Base-by-base conservation (phyloP, 2,329 filamentous ascomycete genomes). In the Aspergillus sp. region DNA sequence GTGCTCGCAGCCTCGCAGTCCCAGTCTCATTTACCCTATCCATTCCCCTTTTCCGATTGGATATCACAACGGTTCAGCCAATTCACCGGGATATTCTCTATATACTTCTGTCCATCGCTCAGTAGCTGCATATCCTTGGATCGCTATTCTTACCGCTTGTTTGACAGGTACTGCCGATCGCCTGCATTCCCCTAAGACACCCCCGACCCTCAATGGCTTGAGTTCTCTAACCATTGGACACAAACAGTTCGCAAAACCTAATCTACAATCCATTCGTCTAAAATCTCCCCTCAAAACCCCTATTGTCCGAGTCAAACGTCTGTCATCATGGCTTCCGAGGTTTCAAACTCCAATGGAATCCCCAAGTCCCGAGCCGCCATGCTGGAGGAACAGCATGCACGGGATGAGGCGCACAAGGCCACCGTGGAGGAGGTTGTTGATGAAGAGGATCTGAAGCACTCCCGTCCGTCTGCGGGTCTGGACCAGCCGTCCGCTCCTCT, bases 351-450 rank as follows among this genome's bases (percentile, higher is more conserved):
- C 50, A 72, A 72, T 51, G 65, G 64, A 45, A 51, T 57, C 46
- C 57, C 65, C 43, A 70, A 77, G 65, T 79, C 77, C 41, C 75
- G 78, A 32, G 80, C 80, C 32, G 79, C 81, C 59, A 70, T 77
- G 60, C 71, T 83, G 60, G 75, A 78, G 65, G 73, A 79, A 61
- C 74, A 80, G 69, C 80, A 83, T 65, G 71, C 76, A 46, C 73
- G 73, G 55, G 73, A 78, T 52, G 75, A 82, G 62, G 66, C 68
- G 33, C 81, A 83, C 71, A 80, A 84, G 64, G 82, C 82, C 59
- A 91, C 86, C 20, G 81, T 96, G 59, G 91, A 96, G 73, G 90
- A 96, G 45, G 85, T 82, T 36, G 79, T 82, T 24, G 91, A 96
- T 66, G 90, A 95, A 71, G 89, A 95, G 40, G 82, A 89, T 59